Conservation (phyloP, 78 protist genomes). For the Isochrysis galbana region DNA sequence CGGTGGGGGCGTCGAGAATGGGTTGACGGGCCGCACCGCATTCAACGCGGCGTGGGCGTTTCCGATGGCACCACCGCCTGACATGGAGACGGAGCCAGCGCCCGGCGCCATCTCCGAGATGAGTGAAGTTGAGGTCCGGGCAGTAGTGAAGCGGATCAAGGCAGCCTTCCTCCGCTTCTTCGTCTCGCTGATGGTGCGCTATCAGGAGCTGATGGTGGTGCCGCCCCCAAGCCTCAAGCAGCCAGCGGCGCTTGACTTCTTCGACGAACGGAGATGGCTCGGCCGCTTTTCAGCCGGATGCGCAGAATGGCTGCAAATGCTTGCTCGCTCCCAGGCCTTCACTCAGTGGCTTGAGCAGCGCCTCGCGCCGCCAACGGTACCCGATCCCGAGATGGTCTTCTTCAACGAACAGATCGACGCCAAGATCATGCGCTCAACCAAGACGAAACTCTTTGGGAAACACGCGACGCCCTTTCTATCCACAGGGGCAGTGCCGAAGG, state of each 20-base stretch:
- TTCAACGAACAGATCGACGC: background rate
- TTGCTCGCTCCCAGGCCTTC: background rate
- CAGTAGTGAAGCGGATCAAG: background rate
- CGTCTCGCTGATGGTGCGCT: background rate
- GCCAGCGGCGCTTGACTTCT: background rate
- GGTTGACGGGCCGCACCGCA: background rate
- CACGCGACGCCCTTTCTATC: background rate
- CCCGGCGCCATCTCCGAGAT: background rate
- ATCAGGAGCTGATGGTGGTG: background rate
- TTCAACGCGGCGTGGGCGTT: background rate
- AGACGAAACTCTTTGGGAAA: background rate
- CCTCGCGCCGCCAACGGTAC: background rate
- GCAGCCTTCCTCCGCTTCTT: background rate
- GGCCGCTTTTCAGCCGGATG: background rate
- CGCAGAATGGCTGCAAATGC: background rate
- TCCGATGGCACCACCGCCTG: background rate
- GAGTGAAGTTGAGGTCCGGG: background rate
- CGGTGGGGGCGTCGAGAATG: background rate
- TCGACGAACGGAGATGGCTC: background rate
- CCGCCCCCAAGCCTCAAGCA: background rate
- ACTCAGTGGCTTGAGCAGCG: background rate
- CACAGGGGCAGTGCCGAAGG: background rate
- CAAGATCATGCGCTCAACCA: background rate
- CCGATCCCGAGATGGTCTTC: background rate
- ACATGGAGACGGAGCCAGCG: background rate